Evolutionary conservation across 148 eudicot species (phyloP), one percentile per base, ranked within the genome.

Genomic region (Vaccinium myrtillus): DNA sequence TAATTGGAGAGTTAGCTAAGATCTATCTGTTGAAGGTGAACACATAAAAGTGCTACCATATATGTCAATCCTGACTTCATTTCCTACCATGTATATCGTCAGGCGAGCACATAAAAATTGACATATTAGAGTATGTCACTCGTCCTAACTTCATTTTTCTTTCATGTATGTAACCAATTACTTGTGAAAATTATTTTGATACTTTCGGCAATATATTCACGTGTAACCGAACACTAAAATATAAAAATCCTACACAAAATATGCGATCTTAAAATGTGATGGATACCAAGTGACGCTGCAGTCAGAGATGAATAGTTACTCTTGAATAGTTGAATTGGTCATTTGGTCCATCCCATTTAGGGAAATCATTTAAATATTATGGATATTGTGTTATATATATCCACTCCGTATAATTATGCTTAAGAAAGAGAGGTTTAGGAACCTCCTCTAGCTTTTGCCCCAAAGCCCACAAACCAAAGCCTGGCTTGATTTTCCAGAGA

Each of bases 401-500:
- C 43, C 2, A 19, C 58, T 32, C n/a, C 19, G 53, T 32, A 55
- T 54, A 55, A 14, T 32, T 75, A 50, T 48, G 51, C 12, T 39
- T 14, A 53, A 36, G 19, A 36, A 23, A 63, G 49, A 9, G 18
- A 19, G 75, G 67, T 15, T 15, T n/a, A 23, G 80, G 88, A 81
- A 84, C 82, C 54, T 87, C 81, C 59, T 55, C 39, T 36, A 67
- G 76, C 50, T 82, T 86, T 82, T 69, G n/a, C n/a, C n/a, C n/a
- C n/a, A n/a, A n/a, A n/a, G n/a, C n/a, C n/a, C n/a, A n/a, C n/a
- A n/a, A n/a, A n/a, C 49, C 63, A 70, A 51, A 51, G 84, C 78
- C 84, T 83, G 6, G 58, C 70, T 65, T 48, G 82, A 80, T 78
- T 89, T 84, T 84, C 25, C 81, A 61, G 61, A 80, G 78, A 88